phyloP scores from a whole-genome alignment of 2,329 filamentous ascomycete species.

The Cladorrhinum sp. region DNA sequence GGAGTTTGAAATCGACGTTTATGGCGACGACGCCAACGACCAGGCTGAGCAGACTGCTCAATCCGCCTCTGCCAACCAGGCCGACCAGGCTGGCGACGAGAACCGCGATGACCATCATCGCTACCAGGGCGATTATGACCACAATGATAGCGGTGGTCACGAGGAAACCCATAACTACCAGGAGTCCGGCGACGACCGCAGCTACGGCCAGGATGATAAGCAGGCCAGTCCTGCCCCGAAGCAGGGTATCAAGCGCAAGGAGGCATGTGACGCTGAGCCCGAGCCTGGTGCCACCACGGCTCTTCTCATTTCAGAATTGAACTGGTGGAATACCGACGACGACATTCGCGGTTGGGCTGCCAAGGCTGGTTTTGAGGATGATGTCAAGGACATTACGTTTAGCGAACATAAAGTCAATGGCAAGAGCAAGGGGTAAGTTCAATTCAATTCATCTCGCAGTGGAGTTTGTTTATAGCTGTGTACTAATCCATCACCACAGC shows the following conservation, averaged over 20 bases:
- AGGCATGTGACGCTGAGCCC: conserved; percentile 56
- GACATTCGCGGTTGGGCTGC: conserved; percentile 85
- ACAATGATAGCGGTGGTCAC: conserved; percentile 23
- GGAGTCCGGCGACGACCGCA: conserved; percentile 37
- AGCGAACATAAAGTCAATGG: conserved; percentile 99
- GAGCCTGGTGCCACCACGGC: conserved; percentile 64
- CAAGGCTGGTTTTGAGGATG: conserved; percentile 74
- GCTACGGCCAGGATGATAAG: conserved; percentile 23
- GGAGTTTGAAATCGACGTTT: conserved; percentile 71
- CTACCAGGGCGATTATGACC: conserved; percentile 36
- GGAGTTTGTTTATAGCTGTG: neutral
- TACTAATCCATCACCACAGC: conserved; percentile 35
- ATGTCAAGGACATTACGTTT: conserved; percentile 90
- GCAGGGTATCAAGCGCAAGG: conserved; percentile 61
- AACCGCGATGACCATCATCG: conserved; percentile 41
- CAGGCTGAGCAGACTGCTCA: conserved; percentile 33
- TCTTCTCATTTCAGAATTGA: conserved; percentile 81
- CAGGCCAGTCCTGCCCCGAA: conserved; percentile 35
- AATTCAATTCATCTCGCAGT: conserved; percentile 10
- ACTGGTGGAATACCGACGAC: conserved; percentile 97
- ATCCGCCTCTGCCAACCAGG: neutral
- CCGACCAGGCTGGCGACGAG: conserved; percentile 40
- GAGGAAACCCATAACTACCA: conserved; percentile 23
- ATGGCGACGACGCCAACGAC: conserved; percentile 56
- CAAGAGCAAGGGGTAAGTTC: conserved; percentile 91